Evolutionary conservation across 257 asterid species (phyloP), one percentile per base, ranked within the genome.

Genomic region (Jasminum sambac): DNA sequence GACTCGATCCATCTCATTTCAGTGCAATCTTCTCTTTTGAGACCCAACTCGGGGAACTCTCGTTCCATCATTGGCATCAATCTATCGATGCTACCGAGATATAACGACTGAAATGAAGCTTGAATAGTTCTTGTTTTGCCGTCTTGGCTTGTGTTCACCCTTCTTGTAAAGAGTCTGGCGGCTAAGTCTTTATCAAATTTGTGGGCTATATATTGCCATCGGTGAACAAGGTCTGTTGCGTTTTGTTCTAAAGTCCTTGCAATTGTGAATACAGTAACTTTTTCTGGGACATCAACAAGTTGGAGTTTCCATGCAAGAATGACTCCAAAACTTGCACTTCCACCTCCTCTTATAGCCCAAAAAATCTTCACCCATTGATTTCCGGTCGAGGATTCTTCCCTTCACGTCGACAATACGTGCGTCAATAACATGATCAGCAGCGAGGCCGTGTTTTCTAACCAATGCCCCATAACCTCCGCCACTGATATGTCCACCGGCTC

Each of bases 391-490:
- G 38, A 75, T 76, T 25, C 67, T 64, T 6, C 83, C 81, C 14
- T 68, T 69, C 1, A 50, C 81, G 0, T 79, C 80, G 0, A 82
- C 21, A 3, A 82, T 61, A 44, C 80, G 60, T 1, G 86, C 86
- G 21, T 82, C 84, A 5, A 76, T 65, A 6, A 82, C 71, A 24
- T 73, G 69, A 41, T 82, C 86, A 0, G 72, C 77, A 0, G 81
- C 79, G 5, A 82, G 78, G n/a, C 84, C 84, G 8, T 72, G 74
- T 72, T 77, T 74, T 7, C 86, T 69, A 65, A 79, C 4, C 72
- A 79, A 5, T 17, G 61, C 14, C 38, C 84, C 87, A 26, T 79
- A 82, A 16, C 82, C 87, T 6, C 80, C 87, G n/a, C 87, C 87
- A 12, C 85, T 78, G 48, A 81, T 40, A 25, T 77, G 80, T 17